Base-by-base conservation (phyloP, 2,329 filamentous ascomycete genomes). In the Colletotrichum shisoi region DNA sequence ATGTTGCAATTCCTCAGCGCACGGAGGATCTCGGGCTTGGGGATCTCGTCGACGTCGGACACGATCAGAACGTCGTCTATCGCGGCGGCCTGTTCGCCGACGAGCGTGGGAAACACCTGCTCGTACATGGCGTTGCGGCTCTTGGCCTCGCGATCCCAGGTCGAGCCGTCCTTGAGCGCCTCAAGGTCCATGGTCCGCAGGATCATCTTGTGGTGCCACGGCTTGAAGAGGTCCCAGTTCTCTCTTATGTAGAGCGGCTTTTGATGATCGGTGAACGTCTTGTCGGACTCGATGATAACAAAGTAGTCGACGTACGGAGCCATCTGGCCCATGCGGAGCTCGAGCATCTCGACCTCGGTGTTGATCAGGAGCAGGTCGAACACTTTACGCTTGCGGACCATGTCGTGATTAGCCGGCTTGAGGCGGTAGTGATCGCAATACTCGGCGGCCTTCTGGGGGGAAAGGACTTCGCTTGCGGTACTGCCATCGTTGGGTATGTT, bases 321-420 rank as follows among this genome's bases (percentile, higher is more conserved):
- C 17, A 88, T 81, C 3, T 84, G 84, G 71, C 86, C 81, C 3
- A 90, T 79, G 12, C 87, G 84, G 54, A 91, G 85, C 74, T 90
- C 87, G 48, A 90, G 80, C 82, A 86, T 88, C 76, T 90, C 87
- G 13, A 90, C 79, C 76, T 90, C 88, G 3, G 81, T 84, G 70
- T 87, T 88, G 71, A 89, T 76, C 80, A 89, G 83, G 71, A 88
- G 80, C 1, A 90, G 79, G 73, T 90, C 88, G 74, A 87, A 88
- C 39, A 88, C 78, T 72, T 85, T 86, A 57, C 85, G 81, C 53
- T 72, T 71, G 19, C 67, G 62, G 19, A 67, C 70, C n/a, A 67
- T 52, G 15, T 63, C 53, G 8, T 54, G 45, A 21, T 70, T 66
- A 70, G 76, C 81, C 3, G 77, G 75, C 42, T 73, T 69, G 77